phyloP scores from a whole-genome alignment of 2,329 filamentous ascomycete species.

The Monosporascus cannonballus region DNA sequence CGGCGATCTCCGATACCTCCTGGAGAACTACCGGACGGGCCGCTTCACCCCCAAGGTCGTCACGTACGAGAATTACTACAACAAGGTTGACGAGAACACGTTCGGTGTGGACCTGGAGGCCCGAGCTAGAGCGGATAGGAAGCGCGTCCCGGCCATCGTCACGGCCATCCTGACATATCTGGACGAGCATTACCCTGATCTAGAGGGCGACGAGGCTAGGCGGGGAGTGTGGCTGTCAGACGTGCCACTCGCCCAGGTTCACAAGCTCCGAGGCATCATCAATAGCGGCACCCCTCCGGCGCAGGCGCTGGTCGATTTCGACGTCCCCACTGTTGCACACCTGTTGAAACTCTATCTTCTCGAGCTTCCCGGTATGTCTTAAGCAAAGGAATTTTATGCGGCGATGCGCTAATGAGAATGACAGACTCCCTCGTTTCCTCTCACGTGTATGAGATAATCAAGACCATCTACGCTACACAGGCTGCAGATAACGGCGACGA shows the following conservation, averaged over 20 bases:
- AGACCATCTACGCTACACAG: slow-evolving; percentile 88
- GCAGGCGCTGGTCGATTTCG: slow-evolving; percentile 78
- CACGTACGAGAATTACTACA: slow-evolving; percentile 98
- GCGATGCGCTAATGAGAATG: slow-evolving; percentile 18
- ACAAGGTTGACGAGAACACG: slow-evolving; percentile 93
- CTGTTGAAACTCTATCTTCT: slow-evolving; percentile 90
- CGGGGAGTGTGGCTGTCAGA: slow-evolving; percentile 92
- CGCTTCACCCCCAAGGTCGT: slow-evolving; percentile 86
- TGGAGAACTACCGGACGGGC: slow-evolving; percentile 96
- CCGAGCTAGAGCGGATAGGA: slow-evolving; percentile 85
- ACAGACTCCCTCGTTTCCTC: slow-evolving; percentile 95
- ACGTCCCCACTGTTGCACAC: slow-evolving; percentile 89
- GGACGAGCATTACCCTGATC: slow-evolving; percentile 93
- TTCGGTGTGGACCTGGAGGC: slow-evolving; percentile 98
- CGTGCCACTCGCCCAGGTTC: slow-evolving; percentile 76
- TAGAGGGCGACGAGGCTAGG: slow-evolving; percentile 91
- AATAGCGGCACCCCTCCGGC: slow-evolving; percentile 78
- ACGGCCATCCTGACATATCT: slow-evolving; percentile 92
- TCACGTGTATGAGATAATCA: slow-evolving; percentile 97
- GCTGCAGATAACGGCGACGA: slow-evolving; percentile 69
- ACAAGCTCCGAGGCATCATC: slow-evolving; percentile 73
- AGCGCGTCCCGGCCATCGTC: slow-evolving; percentile 87
- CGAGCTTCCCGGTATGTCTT: slow-evolving; percentile 75
- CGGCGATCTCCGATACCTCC: slow-evolving; percentile 83
- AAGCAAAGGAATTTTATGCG: background rate